These are phyloP conservation scores for Coelastrella sp. DNA, from an alignment of 139 green algal genomes.

Conservation along the genomic window DNA sequence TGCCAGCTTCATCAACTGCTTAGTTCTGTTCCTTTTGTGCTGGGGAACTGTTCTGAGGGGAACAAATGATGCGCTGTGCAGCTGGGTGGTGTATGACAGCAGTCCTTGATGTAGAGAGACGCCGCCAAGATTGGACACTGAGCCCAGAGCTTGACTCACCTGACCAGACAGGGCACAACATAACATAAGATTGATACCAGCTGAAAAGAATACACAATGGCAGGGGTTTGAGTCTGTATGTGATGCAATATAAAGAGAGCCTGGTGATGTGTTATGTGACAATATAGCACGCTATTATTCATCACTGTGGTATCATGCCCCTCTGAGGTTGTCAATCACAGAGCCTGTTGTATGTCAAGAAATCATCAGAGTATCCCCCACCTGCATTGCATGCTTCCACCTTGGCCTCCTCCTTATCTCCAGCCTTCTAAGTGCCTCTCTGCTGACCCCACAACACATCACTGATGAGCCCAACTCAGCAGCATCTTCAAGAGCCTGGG, in stretches of 20 bases:
- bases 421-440: conserved; percentile 9
- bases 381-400: conserved; percentile 41
- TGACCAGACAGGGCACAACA: background rate
- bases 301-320: too few relatives aligned
- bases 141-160: conserved; percentile 28
- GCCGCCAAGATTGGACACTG: conserved; percentile 28
- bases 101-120: conserved; percentile 29
- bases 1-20: background rate
- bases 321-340: background rate
- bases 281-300: too few relatives aligned
- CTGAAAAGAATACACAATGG: background rate
- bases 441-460: conserved; percentile 17
- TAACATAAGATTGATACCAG: background rate
- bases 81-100: conserved; percentile 32
- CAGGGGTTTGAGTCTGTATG: background rate
- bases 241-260: too few relatives aligned
- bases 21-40: background rate
- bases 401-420: conserved; percentile 15
- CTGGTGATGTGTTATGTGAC: too few relatives aligned
- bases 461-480: conserved; percentile 29
- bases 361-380: background rate
- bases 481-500: conserved; percentile 45
- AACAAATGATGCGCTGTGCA: background rate
- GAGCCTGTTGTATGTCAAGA: background rate
- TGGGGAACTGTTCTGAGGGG: background rate